Percentiles rank a stretch among this genome's conserved stretches.
Conservation (phyloP, 108 stramenopile species). For the Fistulifera solaris region DNA sequence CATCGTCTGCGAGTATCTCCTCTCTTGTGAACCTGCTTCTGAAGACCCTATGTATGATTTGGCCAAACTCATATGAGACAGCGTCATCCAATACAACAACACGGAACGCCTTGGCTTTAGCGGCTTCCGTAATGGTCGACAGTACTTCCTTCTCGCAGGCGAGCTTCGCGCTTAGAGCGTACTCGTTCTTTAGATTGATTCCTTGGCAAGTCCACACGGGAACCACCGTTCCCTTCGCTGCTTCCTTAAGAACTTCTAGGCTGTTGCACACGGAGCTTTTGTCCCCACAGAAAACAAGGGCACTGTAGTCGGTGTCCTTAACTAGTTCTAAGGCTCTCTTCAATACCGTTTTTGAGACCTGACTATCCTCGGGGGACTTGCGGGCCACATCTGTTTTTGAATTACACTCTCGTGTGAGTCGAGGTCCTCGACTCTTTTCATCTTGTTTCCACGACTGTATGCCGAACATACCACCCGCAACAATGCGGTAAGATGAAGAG, state of each 20-base stretch:
- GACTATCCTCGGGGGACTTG: not conserved
- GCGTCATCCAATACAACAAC: slow-evolving; percentile 21
- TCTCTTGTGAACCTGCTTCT: slow-evolving; percentile 4
- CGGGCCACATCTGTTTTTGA: not conserved
- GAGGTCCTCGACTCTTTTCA: slow-evolving; percentile 57
- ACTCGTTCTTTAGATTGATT: not conserved
- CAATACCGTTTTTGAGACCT: not conserved
- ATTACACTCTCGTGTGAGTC: slow-evolving; percentile 5
- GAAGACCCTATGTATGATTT: slow-evolving; percentile 20
- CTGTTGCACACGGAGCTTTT: slow-evolving; percentile 7
- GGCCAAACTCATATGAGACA: slow-evolving; percentile 13
- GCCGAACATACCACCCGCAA: slow-evolving; percentile 77
- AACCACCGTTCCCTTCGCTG: slow-evolving; percentile 1
- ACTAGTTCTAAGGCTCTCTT: slow-evolving; percentile 9
- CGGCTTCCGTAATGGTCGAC: not conserved
- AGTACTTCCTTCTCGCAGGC: slow-evolving; percentile 29
- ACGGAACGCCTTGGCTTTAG: slow-evolving; percentile 9
- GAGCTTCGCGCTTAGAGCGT: slow-evolving; percentile 2
- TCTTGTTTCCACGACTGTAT: slow-evolving; percentile 73
- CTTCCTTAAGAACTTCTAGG: slow-evolving; percentile 1
- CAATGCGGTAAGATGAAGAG: slow-evolving; percentile 50
- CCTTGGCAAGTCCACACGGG: slow-evolving; percentile 11
- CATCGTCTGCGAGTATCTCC: not conserved
- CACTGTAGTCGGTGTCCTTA: slow-evolving; percentile 2
- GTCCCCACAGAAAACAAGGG: slow-evolving; percentile 19